Evolutionary conservation across 2,329 filamentous ascomycete genomes (phyloP), one percentile per base, ranked within the genome.

Genomic region (Phialemonium atrogriseum): DNA sequence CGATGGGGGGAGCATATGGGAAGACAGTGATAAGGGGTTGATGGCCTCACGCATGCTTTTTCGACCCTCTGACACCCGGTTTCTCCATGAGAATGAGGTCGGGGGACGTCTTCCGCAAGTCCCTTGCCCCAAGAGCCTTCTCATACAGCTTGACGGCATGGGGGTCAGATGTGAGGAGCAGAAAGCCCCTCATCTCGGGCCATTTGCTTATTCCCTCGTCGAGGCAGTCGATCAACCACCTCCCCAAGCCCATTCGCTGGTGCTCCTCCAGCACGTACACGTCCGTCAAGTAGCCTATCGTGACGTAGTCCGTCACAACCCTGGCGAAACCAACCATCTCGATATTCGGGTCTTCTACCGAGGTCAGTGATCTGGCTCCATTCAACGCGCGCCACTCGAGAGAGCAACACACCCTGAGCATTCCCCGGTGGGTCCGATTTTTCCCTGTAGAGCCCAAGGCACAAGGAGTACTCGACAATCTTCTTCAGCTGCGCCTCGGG

Each of bases 1-100:
- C 76, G 37, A 73, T 76, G 38, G 84, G 84, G 11, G 85, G 85
- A 5, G 81, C 80, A 5, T 84, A 85, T 51, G 80, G 81, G 4
- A 87, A 84, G 58, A 83, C 79, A 1, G 75, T 48, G 3, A 33
- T 40, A 10, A 59, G 49, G 35, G 45, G 44, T 15, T 56, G 16
- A 32, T 7, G 16, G 21, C 21, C 21, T 23, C 21, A 23, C n/a
- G n/a, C n/a, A n/a, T n/a, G 26, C n/a, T 18, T 17, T 20, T 40
- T 32, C 22, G 19, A 13, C 22, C 22, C 23, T 8, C 32, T 28
- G 27, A 36, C n/a, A n/a, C n/a, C n/a, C 26, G 15, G 20, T 29
- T 17, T 34, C 30, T 43, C 34, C 35, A 46, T 16, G 10, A 39
- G 36, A 19, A 56, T 47, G 34, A 66, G 34, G 10, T 55, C 60